Percentiles rank a stretch among this genome's conserved stretches.
Conservation (phyloP, 352 stramenopile genomes). For the Globisporangium recalcitrans region DNA sequence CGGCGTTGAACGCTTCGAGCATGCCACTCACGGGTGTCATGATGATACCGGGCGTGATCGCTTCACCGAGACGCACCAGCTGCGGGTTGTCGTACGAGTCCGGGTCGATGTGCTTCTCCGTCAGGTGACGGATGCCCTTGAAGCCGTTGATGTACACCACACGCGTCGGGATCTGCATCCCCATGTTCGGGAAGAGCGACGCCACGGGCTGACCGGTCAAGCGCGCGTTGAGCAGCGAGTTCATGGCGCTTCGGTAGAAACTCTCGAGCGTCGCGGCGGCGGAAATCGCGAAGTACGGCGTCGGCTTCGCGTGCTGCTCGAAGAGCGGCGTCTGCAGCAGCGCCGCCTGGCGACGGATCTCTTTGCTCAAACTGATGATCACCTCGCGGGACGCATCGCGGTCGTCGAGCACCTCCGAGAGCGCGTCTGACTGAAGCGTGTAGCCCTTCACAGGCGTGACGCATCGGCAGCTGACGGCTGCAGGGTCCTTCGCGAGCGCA, state of each 20-base stretch:
- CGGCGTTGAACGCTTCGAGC: constrained; percentile 91
- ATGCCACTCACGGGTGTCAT: constrained; percentile 92
- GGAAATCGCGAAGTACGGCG: constrained; percentile 87
- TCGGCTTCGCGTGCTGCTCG: constrained; percentile 88
- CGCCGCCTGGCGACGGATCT: constrained; percentile 83
- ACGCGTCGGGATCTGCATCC: constrained; percentile 90
- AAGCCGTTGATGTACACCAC: constrained; percentile 93
- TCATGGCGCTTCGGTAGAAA: constrained; percentile 91
- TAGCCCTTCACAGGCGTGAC: constrained; percentile 78
- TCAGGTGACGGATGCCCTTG: constrained; percentile 84
- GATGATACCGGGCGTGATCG: constrained; percentile 85
- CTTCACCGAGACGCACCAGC: constrained; percentile 70
- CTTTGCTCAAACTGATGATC: constrained; percentile 83
- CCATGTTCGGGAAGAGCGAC: constrained; percentile 92
- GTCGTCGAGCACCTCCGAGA: constrained; percentile 75
- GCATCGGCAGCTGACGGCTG: constrained; percentile 73
- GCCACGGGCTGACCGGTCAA: constrained; percentile 72
- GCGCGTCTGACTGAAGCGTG: constrained; percentile 56
- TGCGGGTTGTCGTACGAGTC: constrained; percentile 81
- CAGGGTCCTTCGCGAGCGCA: constrained; percentile 69
- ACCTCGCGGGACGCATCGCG: constrained; percentile 73
- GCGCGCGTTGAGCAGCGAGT: constrained; percentile 88
- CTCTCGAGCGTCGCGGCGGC: constrained; percentile 89
- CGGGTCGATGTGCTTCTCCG: constrained; percentile 84
- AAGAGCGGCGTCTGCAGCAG: constrained; percentile 86